Evolutionary conservation across 768 basidiomycete genomes (phyloP).

Genomic region (Auriscalpium vulgare): DNA sequence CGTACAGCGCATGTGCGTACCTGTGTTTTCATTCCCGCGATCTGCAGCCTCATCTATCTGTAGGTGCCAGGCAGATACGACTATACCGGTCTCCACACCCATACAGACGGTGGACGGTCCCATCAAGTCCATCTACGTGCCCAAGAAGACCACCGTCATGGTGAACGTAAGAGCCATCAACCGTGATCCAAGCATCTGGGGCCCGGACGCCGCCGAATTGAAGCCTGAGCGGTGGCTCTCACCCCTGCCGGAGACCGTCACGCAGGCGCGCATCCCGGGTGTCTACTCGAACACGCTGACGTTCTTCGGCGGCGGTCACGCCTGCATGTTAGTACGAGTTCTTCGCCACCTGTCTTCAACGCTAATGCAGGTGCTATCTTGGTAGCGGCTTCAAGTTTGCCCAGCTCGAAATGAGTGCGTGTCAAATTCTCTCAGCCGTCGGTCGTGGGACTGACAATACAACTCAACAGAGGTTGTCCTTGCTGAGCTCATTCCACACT

Average conservation of each 20-base stretch:
- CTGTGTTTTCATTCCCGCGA: background rate
- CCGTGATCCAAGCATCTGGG: background rate
- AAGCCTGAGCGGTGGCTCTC: background rate
- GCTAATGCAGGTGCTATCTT: background rate
- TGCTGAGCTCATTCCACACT: background rate
- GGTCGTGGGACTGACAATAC: background rate
- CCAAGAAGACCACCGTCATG: background rate
- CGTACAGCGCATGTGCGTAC: background rate
- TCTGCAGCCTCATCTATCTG: background rate
- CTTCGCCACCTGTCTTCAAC: background rate
- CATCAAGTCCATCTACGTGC: background rate
- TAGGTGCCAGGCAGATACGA: background rate
- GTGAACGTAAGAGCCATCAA: background rate
- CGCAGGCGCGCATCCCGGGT: background rate
- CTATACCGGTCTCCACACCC: background rate
- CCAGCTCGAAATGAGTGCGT: background rate
- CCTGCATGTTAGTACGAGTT: background rate
- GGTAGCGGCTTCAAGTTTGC: background rate
- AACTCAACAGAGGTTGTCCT: background rate
- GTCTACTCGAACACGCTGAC: constrained; percentile 1
- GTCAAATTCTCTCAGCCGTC: too few relatives aligned
- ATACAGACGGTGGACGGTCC: background rate
- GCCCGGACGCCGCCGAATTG: background rate
- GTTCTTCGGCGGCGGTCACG: background rate
- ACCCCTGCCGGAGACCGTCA: background rate